These are phyloP conservation scores for Acer yangbiense DNA, from an alignment of 345 rosid genomes.

Conservation along the genomic window DNA sequence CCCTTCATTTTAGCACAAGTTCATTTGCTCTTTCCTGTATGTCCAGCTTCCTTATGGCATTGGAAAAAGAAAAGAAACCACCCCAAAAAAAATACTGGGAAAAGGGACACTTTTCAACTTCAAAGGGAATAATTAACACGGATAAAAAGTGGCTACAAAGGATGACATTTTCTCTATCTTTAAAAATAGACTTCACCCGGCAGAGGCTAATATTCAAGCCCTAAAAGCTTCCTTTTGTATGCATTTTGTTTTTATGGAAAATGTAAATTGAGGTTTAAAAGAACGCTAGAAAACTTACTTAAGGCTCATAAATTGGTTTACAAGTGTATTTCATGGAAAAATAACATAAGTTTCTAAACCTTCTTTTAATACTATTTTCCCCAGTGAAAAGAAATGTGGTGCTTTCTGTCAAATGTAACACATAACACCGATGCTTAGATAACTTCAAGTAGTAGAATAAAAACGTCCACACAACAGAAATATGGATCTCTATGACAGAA, in stretches of 20 bases:
- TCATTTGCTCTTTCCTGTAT: background rate
- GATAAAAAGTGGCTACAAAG: background rate
- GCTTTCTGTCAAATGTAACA: background rate
- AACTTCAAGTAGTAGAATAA: background rate
- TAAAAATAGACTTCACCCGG: background rate
- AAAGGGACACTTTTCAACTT: background rate
- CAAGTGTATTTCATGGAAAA: background rate
- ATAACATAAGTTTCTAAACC: background rate
- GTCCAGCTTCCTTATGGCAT: background rate
- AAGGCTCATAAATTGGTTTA: background rate
- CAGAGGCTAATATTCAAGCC: background rate
- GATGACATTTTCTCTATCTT: background rate
- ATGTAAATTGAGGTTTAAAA: background rate
- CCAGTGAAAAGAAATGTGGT: background rate
- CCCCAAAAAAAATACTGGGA: background rate
- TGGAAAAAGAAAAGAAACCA: background rate
- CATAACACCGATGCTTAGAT: background rate
- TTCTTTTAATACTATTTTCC: background rate
- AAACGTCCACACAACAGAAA: background rate
- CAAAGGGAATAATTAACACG: background rate
- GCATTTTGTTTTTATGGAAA: background rate
- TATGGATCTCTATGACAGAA: background rate
- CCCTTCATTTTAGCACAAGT: background rate
- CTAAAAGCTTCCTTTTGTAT: background rate
- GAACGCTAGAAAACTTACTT: background rate